Base-by-base conservation (phyloP, 345 rosid species). In the Erodium maritimum region DNA sequence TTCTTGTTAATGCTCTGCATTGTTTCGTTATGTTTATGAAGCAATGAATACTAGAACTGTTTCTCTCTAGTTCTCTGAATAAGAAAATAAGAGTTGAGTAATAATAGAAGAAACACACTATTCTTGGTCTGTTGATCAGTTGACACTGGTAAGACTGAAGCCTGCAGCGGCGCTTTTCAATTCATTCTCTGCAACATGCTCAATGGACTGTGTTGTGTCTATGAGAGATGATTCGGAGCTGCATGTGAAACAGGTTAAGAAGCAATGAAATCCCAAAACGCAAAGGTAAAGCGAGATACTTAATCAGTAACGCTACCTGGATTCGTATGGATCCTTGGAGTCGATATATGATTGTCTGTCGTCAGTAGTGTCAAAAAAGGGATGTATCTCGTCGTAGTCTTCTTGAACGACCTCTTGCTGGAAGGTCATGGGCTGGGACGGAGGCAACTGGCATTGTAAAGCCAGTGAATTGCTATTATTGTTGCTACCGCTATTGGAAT, bases 91-190 rank as follows among this genome's bases (percentile, higher is more conserved):
- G 42, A 48, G n/a, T n/a, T 42, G 48, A 42, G 17, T 19, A 52
- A 25, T 21, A 21, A 37, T 9, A 50, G 2, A 25, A 34, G 42
- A 48, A 61, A 50, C 16, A 56, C 60, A 23, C 56, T 52, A 16
- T 17, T 67, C 53, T 59, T 33, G 34, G 52, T 20, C 17, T 34
- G n/a, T 57, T 60, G 48, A 59, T 82, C 76, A 77, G 52, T 77
- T 82, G 70, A 88, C 78, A 77, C 95, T 84, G 19, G 87, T 88
- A 23, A 91, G 90, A 65, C 79, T 86, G 67, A 91, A 83, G 71
- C 94, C 77, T 14, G 88, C 88, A 21, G 96, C 91, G 4, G 95
- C 98, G 67, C 68, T 88, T 80, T 84, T 91, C 79, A 84, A 52
- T 66, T 88, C 96, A 5, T 82, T 84, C 53, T 81, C 87, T 20